These are phyloP conservation scores for Rhizopus microsporus DNA, from an alignment of 371 early-diverging fungal species.

Conservation along the genomic window DNA sequence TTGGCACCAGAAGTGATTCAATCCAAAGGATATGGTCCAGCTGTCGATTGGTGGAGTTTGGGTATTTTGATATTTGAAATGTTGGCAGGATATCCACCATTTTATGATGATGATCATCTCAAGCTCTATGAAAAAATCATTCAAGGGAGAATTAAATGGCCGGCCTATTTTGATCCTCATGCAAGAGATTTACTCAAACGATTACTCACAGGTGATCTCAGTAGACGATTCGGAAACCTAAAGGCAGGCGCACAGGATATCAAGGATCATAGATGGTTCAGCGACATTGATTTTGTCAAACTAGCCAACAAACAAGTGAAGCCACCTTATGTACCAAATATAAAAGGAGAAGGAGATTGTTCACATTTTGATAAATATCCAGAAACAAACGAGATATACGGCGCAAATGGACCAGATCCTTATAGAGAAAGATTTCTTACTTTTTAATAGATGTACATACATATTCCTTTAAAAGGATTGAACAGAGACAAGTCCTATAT, in stretches of 20 bases:
- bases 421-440: constrained; percentile 37
- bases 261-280: constrained; percentile 89
- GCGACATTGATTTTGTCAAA: constrained; percentile 76
- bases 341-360: constrained; percentile 83
- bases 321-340: constrained; percentile 88
- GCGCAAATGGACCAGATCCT: constrained; percentile 36
- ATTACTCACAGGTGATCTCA: constrained; percentile 87
- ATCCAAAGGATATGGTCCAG: constrained; percentile 94
- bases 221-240: constrained; percentile 91
- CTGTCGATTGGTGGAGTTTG: constrained; percentile 99
- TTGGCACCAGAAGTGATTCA: constrained; percentile 98
- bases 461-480: no score
- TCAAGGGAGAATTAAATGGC: constrained; percentile 86
- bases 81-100: constrained; percentile 94
- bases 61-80: constrained; percentile 98
- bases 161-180: constrained; percentile 85
- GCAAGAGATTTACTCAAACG: constrained; percentile 94
- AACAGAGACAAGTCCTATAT: no score
- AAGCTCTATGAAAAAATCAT: constrained; percentile 95
- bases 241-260: constrained; percentile 86
- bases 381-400: constrained; percentile 68
- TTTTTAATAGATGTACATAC: constrained; percentile 22
- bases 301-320: constrained; percentile 52
- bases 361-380: constrained; percentile 92
- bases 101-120: constrained; percentile 93